Base-by-base conservation (phyloP, 2,329 filamentous ascomycete species). In the Polychaeton citri region DNA sequence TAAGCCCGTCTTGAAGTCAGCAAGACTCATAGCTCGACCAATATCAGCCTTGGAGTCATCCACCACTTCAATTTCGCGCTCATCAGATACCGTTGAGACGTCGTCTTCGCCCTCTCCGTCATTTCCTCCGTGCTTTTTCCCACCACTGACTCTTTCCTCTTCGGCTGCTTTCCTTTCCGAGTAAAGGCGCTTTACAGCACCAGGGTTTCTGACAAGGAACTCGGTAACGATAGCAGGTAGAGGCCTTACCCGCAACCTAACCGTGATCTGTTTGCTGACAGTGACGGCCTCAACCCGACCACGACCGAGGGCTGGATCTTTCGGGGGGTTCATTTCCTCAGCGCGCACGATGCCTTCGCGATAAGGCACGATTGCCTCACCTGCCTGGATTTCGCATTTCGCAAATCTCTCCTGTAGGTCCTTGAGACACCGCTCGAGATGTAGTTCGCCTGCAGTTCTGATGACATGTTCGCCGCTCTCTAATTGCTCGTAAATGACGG, bases 381-480 rank as follows among this genome's bases (percentile, higher is more conserved):
- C 87, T 19, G 84, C 84, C 53, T 96, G 88, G 35, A 98, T 87
- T 46, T 96, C 88, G 54, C 92, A 96, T 44, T 76, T 79, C 5
- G 90, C 88, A 54, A 94, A 98, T 4, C 90, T 72, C 54, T 98
- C 90, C 42, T 85, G 74, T 18, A 98, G 67, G 63, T 98, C 90
- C 36, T 90, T 94, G 40, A 98, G 60, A 55, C 90, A 98, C 38
- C 90, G 71, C 60, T 98, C 90, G 3, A 98, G 68, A 62, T 98
- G 90, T 46, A 98, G 57, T 59, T 98, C 90, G 36, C 90, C 90
- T 5, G 90, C 90, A 1, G 90, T 96, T 24, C 94, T 61, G 16
- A 98, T 75, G 30, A 98, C 90, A 58, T 98, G 90, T 61, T 98
- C 90, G 38, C 90, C 90, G 47, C 80, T 95, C 38, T 79, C 73